Evolutionary conservation across 163 green algal genomes (phyloP).

Genomic region (Volvox carteri): DNA sequence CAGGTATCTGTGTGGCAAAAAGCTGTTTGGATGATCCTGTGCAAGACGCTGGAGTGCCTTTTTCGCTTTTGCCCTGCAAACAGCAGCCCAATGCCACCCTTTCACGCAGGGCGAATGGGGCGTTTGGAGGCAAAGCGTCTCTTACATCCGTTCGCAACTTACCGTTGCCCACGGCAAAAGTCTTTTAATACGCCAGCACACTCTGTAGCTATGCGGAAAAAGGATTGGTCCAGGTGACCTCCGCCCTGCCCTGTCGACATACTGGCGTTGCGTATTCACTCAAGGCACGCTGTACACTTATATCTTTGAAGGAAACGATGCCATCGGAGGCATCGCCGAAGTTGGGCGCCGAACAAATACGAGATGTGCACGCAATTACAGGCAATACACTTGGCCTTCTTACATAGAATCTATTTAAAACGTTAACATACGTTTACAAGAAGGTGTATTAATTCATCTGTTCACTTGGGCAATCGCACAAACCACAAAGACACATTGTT

Average conservation of each 20-base stretch:
- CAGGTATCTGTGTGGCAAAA: constrained; percentile 74
- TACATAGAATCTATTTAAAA: neutral
- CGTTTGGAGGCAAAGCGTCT: neutral
- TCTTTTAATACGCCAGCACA: constrained; percentile 47
- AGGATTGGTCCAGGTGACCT: constrained; percentile 30
- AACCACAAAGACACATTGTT: neutral
- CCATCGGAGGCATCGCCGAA: constrained; percentile 21
- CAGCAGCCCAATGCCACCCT: neutral
- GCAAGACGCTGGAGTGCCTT: constrained; percentile 68
- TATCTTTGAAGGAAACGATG: constrained; percentile 12
- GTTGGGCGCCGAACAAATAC: neutral
- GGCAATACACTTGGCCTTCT: neutral
- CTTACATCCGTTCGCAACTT: neutral
- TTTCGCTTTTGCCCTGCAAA: constrained; percentile 75
- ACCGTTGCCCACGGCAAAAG: constrained; percentile 53
- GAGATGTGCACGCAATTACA: neutral
- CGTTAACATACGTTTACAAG: neutral
- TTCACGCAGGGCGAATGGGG: neutral
- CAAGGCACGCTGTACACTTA: neutral
- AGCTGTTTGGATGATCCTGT: constrained; percentile 63
- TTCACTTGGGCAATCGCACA: neutral
- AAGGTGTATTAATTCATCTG: neutral
- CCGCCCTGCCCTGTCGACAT: constrained; percentile 29
- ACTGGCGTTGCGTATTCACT: neutral
- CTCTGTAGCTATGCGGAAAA: constrained; percentile 51